A percentile compares a stretch with the other conserved stretches of the same genome.
phyloP scores from a whole-genome alignment of 345 rosid species.

The Stellera chamaejasme region DNA sequence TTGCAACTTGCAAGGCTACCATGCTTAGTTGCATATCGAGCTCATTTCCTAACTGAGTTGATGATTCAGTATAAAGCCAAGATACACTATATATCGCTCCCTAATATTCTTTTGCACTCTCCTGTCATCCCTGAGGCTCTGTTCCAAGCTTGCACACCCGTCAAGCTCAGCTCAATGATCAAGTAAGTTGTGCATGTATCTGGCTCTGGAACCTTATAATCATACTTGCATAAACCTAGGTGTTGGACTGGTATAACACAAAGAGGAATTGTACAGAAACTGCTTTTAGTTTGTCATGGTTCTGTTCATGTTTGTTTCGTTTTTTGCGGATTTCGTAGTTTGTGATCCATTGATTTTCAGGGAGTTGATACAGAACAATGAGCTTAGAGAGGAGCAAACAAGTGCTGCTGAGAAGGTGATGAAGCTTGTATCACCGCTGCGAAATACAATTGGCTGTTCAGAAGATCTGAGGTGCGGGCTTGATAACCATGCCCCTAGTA shows the following conservation, averaged over 20 bases:
- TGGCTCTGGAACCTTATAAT: too few species aligned
- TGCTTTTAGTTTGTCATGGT: neutral
- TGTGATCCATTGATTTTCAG: constrained; percentile 24
- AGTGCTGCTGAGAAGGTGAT: constrained; percentile 50
- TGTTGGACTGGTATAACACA: neutral
- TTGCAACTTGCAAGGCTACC: constrained; percentile 76
- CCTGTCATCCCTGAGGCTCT: constrained; percentile 80
- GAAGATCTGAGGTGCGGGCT: constrained; percentile 12
- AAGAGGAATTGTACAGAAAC: neutral
- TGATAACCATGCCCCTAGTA: constrained; percentile 40
- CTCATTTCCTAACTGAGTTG: constrained; percentile 73
- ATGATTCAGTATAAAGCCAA: constrained; percentile 70
- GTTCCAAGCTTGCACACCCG: constrained; percentile 67
- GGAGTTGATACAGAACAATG: constrained; percentile 37
- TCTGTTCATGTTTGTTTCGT: too few species aligned
- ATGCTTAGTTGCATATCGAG: constrained; percentile 77
- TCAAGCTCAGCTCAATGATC: constrained; percentile 43
- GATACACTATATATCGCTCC: constrained; percentile 78
- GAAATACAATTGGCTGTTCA: constrained; percentile 12
- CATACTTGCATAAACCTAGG: too few species aligned
- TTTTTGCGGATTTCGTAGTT: neutral
- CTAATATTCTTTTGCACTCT: constrained; percentile 70
- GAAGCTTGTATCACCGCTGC: constrained; percentile 45
- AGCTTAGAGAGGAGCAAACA: constrained; percentile 42
- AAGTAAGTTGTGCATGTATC: constrained; percentile 29